Percentiles rank a stretch among this genome's conserved stretches.
These are phyloP conservation scores for Rosa chinensis DNA, from an alignment of 306 rosid genomes.

Conservation along the genomic window DNA sequence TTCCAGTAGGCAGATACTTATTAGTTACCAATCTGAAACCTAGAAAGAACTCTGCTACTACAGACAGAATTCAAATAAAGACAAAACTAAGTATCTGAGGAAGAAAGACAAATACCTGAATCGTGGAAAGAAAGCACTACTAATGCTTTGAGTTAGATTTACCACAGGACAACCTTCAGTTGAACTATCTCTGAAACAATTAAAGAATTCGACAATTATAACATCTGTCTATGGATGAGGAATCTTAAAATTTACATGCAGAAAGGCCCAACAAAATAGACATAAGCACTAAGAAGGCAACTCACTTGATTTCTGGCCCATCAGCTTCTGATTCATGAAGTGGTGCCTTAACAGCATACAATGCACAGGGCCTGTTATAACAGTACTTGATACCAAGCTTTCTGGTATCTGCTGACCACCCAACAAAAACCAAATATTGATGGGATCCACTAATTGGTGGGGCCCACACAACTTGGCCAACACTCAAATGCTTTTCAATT, in stretches of 20 bases:
- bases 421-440: constrained; percentile 74
- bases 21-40: background rate
- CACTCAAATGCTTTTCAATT: constrained; percentile 62
- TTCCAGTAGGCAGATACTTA: background rate
- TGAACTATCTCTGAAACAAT: constrained; percentile 46
- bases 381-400: constrained; percentile 88
- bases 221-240: background rate
- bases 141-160: constrained; percentile 67
- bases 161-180: constrained; percentile 35
- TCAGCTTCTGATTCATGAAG: constrained; percentile 39
- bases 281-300: constrained; percentile 28
- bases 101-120: constrained; percentile 58
- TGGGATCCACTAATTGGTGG: constrained; percentile 46
- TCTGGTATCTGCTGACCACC: constrained; percentile 69
- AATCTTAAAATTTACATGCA: constrained; percentile 10
- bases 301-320: constrained; percentile 52
- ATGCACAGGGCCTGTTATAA: constrained; percentile 77
- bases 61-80: background rate
- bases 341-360: constrained; percentile 58
- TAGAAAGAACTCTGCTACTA: background rate
- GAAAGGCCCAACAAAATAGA: background rate
- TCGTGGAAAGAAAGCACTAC: constrained; percentile 73
- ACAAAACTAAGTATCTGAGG: background rate
- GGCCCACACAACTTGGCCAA: constrained; percentile 93
- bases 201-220: constrained; percentile 9